These are phyloP conservation scores for Nissolia schottii DNA, from an alignment of 306 rosid species.

Conservation along the genomic window DNA sequence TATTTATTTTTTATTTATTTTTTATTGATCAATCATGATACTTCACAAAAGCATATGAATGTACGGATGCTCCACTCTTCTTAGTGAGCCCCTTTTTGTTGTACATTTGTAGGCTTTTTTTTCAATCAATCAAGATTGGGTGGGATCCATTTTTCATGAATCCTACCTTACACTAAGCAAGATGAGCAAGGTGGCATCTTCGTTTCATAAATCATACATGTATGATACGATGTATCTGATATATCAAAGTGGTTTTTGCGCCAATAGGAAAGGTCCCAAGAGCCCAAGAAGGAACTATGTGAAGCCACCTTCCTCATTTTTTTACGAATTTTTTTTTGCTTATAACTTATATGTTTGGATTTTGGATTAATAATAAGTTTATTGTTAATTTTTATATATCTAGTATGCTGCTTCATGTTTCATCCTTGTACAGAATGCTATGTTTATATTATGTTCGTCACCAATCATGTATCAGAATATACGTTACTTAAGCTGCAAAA, in stretches of 20 bases:
- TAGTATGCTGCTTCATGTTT: no score
- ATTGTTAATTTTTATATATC: no score
- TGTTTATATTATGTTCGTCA: background rate
- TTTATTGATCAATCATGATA: no score
- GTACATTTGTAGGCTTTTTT: constrained; percentile 20
- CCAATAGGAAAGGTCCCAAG: background rate
- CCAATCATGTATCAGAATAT: background rate
- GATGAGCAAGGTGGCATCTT: constrained; percentile 23
- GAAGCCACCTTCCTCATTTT: constrained; percentile 5
- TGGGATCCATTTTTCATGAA: constrained; percentile 24
- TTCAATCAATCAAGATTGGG: constrained; percentile 9
- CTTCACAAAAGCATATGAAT: no score
- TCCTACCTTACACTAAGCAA: constrained; percentile 36
- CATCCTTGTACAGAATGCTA: background rate
- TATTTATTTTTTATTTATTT: no score
- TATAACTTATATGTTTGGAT: no score
- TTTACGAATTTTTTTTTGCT: no score
- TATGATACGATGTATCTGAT: no score
- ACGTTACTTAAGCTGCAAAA: background rate
- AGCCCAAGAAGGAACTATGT: background rate
- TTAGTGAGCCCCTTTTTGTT: constrained; percentile 8
- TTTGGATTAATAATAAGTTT: no score
- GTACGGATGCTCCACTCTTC: constrained; percentile 55
- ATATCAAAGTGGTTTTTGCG: no score
- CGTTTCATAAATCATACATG: background rate